Percentiles rank a stretch among this genome's conserved stretches.
These are phyloP conservation scores for Barnettozyma salicaria DNA, from an alignment of 805 yeast genomes.

Conservation along the genomic window DNA sequence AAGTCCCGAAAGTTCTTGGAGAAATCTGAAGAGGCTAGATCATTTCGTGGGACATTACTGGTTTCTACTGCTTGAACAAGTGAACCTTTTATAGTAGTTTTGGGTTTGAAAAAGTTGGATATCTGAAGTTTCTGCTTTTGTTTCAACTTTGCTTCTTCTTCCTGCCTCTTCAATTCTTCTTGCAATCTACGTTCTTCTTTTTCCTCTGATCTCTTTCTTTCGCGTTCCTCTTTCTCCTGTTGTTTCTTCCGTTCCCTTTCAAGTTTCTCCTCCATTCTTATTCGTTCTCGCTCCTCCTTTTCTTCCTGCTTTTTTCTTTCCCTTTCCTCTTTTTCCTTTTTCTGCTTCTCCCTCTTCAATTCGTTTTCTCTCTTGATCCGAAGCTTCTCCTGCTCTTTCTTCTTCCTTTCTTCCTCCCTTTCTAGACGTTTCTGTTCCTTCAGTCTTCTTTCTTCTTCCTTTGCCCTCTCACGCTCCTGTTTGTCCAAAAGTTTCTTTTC, in stretches of 20 bases:
- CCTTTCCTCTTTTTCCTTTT: constrained; percentile 23
- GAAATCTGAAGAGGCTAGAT: constrained; percentile 25
- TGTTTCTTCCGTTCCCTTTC: constrained; percentile 23
- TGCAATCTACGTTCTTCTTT: constrained; percentile 28
- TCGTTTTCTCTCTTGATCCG: constrained; percentile 31
- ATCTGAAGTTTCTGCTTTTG: constrained; percentile 25
- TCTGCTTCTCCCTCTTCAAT: constrained; percentile 26
- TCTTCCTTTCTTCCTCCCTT: constrained; percentile 17
- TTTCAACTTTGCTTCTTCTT: constrained; percentile 32
- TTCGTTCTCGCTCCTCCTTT: constrained; percentile 17
- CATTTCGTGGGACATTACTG: background rate
- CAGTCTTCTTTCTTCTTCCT: constrained; percentile 30
- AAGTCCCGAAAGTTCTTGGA: constrained; percentile 32
- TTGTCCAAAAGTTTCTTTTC: constrained; percentile 10
- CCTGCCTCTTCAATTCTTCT: constrained; percentile 33
- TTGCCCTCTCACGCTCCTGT: constrained; percentile 20
- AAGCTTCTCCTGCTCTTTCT: constrained; percentile 26
- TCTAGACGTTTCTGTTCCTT: constrained; percentile 25
- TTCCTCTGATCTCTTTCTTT: too few species aligned
- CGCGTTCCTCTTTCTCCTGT: constrained; percentile 19
- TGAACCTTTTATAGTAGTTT: constrained; percentile 17
- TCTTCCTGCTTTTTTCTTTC: constrained; percentile 21
- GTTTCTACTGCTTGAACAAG: constrained; percentile 5
- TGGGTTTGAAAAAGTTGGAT: constrained; percentile 29
- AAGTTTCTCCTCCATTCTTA: constrained; percentile 11